phyloP scores from a whole-genome alignment of 805 yeast species.

The Brettanomyces nanus region DNA sequence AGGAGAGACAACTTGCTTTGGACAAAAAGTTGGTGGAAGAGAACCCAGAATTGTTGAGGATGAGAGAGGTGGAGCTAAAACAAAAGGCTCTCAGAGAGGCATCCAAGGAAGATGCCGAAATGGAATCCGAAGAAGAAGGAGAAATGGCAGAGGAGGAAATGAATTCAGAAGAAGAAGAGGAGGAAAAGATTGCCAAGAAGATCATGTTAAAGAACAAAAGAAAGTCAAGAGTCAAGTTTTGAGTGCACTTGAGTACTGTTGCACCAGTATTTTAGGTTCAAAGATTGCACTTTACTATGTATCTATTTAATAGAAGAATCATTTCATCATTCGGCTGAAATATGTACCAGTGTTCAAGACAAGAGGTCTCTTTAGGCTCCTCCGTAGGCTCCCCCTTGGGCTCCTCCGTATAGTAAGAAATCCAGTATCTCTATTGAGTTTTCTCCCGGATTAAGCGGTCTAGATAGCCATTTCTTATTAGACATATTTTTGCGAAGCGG shows the following conservation, averaged over 20 bases:
- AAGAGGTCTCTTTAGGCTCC: too few relatives aligned
- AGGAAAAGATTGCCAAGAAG: constrained; percentile 39
- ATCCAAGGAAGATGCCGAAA: constrained; percentile 35
- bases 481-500: constrained; percentile 20
- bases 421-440: constrained; percentile 19
- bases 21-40: constrained; percentile 85
- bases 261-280: constrained; percentile 27
- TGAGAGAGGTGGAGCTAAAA: constrained; percentile 89
- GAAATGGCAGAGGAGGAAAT: constrained; percentile 36
- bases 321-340: too few relatives aligned
- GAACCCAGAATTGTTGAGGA: constrained; percentile 78
- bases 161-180: constrained; percentile 43
- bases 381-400: too few relatives aligned
- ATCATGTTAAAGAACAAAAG: constrained; percentile 60
- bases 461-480: constrained; percentile 22
- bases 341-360: too few relatives aligned
- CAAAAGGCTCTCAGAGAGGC: constrained; percentile 62
- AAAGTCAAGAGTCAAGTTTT: constrained; percentile 34
- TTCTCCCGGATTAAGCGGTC: constrained; percentile 19
- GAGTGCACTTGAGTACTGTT: too few relatives aligned
- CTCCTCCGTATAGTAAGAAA: constrained; percentile 10
- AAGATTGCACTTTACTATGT: neutral
- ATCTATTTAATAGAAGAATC: neutral
- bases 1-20: constrained; percentile 72
- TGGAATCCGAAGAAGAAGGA: constrained; percentile 27